Conservation (phyloP, 1,139 yeast genomes). For the Tardiomyces blankii region DNA sequence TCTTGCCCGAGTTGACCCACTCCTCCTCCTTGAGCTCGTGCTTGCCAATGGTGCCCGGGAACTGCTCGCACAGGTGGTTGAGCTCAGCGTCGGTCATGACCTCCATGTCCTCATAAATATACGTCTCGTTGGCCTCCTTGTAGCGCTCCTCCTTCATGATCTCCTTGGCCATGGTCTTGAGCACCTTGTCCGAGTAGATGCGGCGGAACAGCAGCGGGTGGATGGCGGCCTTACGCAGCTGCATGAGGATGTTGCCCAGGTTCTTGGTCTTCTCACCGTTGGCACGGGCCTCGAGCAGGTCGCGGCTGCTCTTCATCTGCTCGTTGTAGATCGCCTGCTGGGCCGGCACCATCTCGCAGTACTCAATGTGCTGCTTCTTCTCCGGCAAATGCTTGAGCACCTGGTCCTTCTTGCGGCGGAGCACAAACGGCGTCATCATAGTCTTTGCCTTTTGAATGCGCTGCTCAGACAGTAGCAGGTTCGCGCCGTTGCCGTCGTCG, state of each 20-base stretch:
- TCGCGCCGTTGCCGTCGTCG: conserved; percentile 1
- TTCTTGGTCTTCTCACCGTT: conserved; percentile 22
- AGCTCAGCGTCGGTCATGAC: conserved; percentile 93
- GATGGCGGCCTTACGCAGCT: conserved; percentile 86
- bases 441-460: conserved; percentile 89
- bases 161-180: conserved; percentile 58
- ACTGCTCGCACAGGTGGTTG: conserved; percentile 59
- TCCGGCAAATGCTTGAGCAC: conserved; percentile 81
- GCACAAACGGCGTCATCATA: conserved; percentile 96
- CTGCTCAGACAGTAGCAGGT: conserved; percentile 74
- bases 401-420: conserved; percentile 85
- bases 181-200: conserved; percentile 40
- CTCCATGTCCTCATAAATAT: conserved; percentile 85
- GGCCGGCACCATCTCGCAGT: conserved; percentile 47
- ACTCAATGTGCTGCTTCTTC: conserved; percentile 51
- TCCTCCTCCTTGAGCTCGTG: conserved; percentile 41
- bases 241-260: conserved; percentile 59
- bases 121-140: conserved; percentile 58
- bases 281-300: conserved; percentile 37
- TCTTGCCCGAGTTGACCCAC: conserved; percentile 73
- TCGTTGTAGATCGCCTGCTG: conserved; percentile 55
- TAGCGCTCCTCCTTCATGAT: conserved; percentile 79
- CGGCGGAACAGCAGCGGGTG: conserved; percentile 90
- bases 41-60: conserved; percentile 50
- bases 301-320: conserved; percentile 40